Evolutionary conservation across 1,284 basidiomycete genomes (phyloP).

Genomic region (Cryptococcus maquisensis): DNA sequence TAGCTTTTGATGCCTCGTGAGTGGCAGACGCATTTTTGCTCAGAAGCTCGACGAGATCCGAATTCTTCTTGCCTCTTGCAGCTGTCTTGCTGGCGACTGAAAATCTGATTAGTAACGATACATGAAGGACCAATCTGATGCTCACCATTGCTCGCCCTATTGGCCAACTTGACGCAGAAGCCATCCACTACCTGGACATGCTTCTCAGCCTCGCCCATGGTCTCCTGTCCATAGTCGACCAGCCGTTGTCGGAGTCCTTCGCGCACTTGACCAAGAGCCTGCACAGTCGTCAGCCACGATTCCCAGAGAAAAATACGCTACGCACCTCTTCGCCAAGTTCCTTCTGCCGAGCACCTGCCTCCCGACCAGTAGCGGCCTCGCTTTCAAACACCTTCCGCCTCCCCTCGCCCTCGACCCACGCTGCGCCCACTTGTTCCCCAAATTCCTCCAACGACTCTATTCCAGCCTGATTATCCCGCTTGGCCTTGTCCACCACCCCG

Average conservation of each 20-base stretch:
- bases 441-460: constrained; percentile 46
- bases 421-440: not conserved
- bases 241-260: constrained; percentile 20
- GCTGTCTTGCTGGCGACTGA: constrained; percentile 12
- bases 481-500: constrained; percentile 57
- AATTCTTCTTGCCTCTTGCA: constrained; percentile 14
- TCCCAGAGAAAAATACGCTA: not conserved
- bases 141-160: constrained; percentile 24
- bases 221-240: constrained; percentile 25
- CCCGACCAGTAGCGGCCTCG: constrained; percentile 7
- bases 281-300: not conserved
- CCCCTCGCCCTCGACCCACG: constrained; percentile 5
- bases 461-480: constrained; percentile 57
- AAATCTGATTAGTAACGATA: not conserved
- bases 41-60: constrained; percentile 9
- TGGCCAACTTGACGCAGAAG: constrained; percentile 21
- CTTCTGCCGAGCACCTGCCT: constrained; percentile 16
- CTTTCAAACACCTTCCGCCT: constrained; percentile 4
- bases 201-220: constrained; percentile 17
- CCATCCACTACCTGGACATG: constrained; percentile 25
- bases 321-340: constrained; percentile 20
- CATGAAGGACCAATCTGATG: not conserved
- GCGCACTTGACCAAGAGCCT: constrained; percentile 28
- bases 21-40: constrained; percentile 7
- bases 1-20: constrained; percentile 13